phyloP scores from a whole-genome alignment of 148 eudicot genomes.

The Chenopodium quinoa region DNA sequence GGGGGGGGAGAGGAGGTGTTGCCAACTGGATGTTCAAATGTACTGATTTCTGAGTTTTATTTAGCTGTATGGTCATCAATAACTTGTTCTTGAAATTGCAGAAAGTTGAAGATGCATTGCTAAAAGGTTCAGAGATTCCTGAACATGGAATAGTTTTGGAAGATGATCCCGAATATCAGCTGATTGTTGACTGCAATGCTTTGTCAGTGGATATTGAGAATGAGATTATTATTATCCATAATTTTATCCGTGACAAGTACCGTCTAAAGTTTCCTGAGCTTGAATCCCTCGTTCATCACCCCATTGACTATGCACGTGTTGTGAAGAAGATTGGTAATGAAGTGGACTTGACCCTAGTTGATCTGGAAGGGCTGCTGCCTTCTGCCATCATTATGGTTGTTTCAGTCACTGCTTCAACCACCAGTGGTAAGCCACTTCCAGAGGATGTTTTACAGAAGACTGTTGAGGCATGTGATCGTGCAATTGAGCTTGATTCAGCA shows the following conservation, averaged over 20 bases:
- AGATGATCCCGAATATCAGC: slow-evolving; percentile 88
- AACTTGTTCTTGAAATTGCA: slow-evolving; percentile 30
- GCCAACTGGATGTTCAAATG: neutral
- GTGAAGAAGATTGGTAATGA: slow-evolving; percentile 95
- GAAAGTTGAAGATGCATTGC: slow-evolving; percentile 84
- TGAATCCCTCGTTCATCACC: slow-evolving; percentile 95
- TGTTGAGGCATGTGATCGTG: slow-evolving; percentile 91
- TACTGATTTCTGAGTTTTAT: neutral
- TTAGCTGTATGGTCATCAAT: neutral
- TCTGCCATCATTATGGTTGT: slow-evolving; percentile 97
- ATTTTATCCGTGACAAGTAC: slow-evolving; percentile 90
- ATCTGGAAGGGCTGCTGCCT: slow-evolving; percentile 90
- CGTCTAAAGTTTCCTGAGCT: slow-evolving; percentile 95
- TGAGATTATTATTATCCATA: slow-evolving; percentile 82
- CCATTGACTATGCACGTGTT: slow-evolving; percentile 93
- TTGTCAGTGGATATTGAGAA: slow-evolving; percentile 93
- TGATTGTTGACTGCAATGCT: slow-evolving; percentile 89
- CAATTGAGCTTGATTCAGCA: slow-evolving; percentile 74
- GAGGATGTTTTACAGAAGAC: slow-evolving; percentile 81
- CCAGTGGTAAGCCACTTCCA: slow-evolving; percentile 95
- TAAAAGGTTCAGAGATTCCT: slow-evolving; percentile 59
- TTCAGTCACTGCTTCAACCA: slow-evolving; percentile 96
- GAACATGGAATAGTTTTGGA: slow-evolving; percentile 64
- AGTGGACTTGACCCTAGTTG: slow-evolving; percentile 85
- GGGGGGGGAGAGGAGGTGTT: too few species aligned